phyloP scores from a whole-genome alignment of 176 grass and related monocot genomes.

The Oryza brachyantha region DNA sequence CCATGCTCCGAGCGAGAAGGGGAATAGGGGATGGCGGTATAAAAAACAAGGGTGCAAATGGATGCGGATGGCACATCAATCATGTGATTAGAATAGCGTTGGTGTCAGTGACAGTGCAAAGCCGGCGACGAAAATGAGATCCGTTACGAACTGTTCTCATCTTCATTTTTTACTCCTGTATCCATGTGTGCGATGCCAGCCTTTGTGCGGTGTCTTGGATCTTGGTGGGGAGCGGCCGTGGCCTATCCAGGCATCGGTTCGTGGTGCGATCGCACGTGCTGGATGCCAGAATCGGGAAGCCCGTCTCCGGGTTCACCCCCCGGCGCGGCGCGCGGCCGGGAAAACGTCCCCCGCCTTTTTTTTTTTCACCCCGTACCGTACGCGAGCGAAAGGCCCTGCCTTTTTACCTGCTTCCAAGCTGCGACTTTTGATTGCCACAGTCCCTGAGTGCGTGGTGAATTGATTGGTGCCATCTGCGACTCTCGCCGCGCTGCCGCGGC shows the following conservation, averaged over 20 bases:
- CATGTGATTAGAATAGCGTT: slow-evolving; percentile 20
- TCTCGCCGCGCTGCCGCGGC: not conserved
- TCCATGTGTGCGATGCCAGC: not conserved
- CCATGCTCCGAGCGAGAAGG: not conserved
- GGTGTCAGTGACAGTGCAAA: slow-evolving; percentile 27
- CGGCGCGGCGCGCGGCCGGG: not conserved
- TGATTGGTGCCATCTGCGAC: not conserved
- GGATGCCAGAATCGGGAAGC: slow-evolving; percentile 10
- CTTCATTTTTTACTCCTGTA: not conserved
- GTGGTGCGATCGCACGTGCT: slow-evolving; percentile 28
- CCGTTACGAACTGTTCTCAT: not conserved
- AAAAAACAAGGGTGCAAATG: slow-evolving; percentile 2
- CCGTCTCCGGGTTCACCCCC: not conserved
- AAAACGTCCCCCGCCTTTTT: not conserved
- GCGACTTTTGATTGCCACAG: not conserved
- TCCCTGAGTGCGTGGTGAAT: not conserved
- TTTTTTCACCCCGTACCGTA: slow-evolving; percentile 13
- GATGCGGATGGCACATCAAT: not conserved
- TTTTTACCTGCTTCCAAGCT: too few species aligned
- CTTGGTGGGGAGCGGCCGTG: slow-evolving; percentile 14
- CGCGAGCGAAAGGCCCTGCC: not conserved
- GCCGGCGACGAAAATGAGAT: not conserved
- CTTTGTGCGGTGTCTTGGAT: slow-evolving; percentile 18
- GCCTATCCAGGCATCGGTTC: not conserved
- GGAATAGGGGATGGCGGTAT: not conserved